A percentile compares a stretch with the other conserved stretches of the same genome.
Evolutionary conservation across 2,329 filamentous ascomycete genomes (phyloP).

Genomic region (Trichoderma asperellum): DNA sequence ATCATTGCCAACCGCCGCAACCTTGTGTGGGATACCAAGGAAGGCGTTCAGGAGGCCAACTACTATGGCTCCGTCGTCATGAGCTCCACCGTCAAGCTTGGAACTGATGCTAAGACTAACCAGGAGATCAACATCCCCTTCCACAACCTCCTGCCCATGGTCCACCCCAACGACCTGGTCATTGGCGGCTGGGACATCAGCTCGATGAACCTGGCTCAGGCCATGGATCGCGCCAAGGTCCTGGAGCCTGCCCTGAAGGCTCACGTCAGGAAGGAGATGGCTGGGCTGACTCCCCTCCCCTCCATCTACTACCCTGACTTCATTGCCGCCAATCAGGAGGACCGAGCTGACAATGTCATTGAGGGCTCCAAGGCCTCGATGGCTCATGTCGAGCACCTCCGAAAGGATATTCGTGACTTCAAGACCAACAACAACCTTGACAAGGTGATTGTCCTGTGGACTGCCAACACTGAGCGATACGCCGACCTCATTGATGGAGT

Average conservation of each 20-base stretch:
- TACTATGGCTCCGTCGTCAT: slow-evolving; percentile 99
- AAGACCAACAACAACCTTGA: slow-evolving; percentile 83
- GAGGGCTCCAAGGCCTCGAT: slow-evolving; percentile 80
- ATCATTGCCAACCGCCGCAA: slow-evolving; percentile 92
- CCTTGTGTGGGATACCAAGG: slow-evolving; percentile 90
- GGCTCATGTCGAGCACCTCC: slow-evolving; percentile 90
- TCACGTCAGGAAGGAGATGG: slow-evolving; percentile 91
- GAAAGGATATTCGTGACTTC: slow-evolving; percentile 92
- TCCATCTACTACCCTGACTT: slow-evolving; percentile 99
- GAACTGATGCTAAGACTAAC: slow-evolving; percentile 79
- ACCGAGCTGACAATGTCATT: slow-evolving; percentile 89
- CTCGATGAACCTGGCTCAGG: slow-evolving; percentile 80
- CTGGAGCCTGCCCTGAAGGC: slow-evolving; percentile 93
- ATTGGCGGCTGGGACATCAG: slow-evolving; percentile 99
- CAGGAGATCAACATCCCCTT: slow-evolving; percentile 96
- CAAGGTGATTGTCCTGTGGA: slow-evolving; percentile 98
- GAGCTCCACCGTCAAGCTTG: slow-evolving; percentile 96
- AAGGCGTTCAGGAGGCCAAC: slow-evolving; percentile 83
- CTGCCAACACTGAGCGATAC: slow-evolving; percentile 97
- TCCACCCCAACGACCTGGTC: slow-evolving; percentile 93
- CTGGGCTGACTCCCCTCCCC: slow-evolving; percentile 82
- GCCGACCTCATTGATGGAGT: slow-evolving; percentile 85
- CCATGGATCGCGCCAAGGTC: slow-evolving; percentile 95
- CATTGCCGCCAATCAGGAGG: slow-evolving; percentile 97
- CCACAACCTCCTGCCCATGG: slow-evolving; percentile 92